Evolutionary conservation across 1,284 basidiomycete genomes (phyloP), one percentile per base, ranked within the genome.

Genomic region (Papiliotrema flavescens): DNA sequence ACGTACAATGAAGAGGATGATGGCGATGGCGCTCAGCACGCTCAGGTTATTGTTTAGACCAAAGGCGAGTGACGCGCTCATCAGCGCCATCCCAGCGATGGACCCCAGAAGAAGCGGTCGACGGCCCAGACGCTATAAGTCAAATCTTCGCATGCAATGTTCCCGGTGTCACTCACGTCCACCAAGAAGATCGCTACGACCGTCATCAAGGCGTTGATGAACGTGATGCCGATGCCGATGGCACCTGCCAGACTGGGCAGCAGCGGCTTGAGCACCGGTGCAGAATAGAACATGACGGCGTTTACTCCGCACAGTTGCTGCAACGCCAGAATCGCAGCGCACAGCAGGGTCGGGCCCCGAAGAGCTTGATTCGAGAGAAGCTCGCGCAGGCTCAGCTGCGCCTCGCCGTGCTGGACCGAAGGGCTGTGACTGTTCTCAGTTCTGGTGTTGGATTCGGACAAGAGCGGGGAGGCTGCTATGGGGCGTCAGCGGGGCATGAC

Each of bases 221-320:
- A 72, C 0, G 90, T 71, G 47, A 76, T 74, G 3, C 68, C 66
- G 13, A 76, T 65, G 3, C 70, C 66, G 32, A 77, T 65, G 11
- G 69, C 45, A 3, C 74, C 85, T 0, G 88, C 90, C 15, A 85
- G 73, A 13, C 86, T 82, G 9, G 90, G 89, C 47, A 94, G 76
- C 2, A 89, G 82, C 49, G 85, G 84, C 9, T 85, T 83, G 15
- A 95, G 81, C 50, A 95, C 91, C 39, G 86, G 83, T 57, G 90
- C 93, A 73, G 89, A 91, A 76, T 93, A 94, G 71, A 91, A 94
- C 48, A 93, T 78, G 26, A 93, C 90, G 77, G 85, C 85, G 65
- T 86, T 86, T 63, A 86, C 82, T 81, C 89, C 90, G 44, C 87
- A 89, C 19, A 89, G 59, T 71, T 92, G 90, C 66, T 92, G 89